Percentiles rank a stretch among this genome's conserved stretches.
phyloP scores from a whole-genome alignment of 2,329 filamentous ascomycete genomes.

The Leptosphaerulina australis region DNA sequence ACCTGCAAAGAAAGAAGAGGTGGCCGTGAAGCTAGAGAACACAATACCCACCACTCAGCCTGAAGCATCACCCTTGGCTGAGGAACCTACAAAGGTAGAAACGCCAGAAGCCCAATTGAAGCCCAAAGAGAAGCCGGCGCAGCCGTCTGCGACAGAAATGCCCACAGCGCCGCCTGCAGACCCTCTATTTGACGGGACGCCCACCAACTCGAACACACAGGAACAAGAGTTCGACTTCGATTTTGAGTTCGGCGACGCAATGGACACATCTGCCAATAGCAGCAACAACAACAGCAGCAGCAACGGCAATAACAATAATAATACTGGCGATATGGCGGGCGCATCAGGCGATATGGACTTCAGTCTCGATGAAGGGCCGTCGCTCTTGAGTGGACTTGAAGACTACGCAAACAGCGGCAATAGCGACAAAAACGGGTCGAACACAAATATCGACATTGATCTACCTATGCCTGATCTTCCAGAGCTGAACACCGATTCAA shows the following conservation, averaged over 20 bases:
- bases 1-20: constrained; percentile 13
- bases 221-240: constrained; percentile 50
- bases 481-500: constrained; percentile 25
- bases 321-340: constrained; percentile 36
- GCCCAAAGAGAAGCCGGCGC: constrained; percentile 20
- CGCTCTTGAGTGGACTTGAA: constrained; percentile 45
- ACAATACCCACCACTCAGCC: constrained; percentile 19
- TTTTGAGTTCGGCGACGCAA: constrained; percentile 44
- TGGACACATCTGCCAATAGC: constrained; percentile 31
- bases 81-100: constrained; percentile 11
- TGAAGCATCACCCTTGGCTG: constrained; percentile 10
- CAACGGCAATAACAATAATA: constrained; percentile 27
- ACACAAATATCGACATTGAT: constrained; percentile 35
- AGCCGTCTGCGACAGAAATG: constrained; percentile 26
- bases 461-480: constrained; percentile 43
- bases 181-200: constrained; percentile 41
- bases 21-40: constrained; percentile 21
- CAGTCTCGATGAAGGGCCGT: constrained; percentile 39
- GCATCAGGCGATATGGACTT: constrained; percentile 39
- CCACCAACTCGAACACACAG: constrained; percentile 29
- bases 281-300: constrained; percentile 23
- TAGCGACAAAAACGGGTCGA: constrained; percentile 20
- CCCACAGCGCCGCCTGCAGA: constrained; percentile 27
- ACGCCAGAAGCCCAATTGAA: constrained; percentile 21
- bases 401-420: constrained; percentile 43